Base-by-base conservation (phyloP, 2,329 filamentous ascomycete species). In the Pseudogymnoascus sp. region DNA sequence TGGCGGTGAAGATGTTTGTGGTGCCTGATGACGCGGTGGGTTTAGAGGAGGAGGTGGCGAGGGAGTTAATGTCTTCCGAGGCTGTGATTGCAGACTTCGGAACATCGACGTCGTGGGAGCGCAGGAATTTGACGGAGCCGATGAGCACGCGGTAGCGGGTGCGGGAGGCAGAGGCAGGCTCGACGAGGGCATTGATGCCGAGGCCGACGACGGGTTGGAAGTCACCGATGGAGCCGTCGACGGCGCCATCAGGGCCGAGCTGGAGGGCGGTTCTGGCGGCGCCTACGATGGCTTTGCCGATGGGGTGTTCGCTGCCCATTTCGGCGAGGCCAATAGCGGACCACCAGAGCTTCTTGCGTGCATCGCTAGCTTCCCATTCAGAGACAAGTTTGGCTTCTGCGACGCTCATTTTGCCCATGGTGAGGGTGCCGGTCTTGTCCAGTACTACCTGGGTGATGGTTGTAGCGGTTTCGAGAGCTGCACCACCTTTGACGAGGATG, bases 401-500 rank as follows among this genome's bases (percentile, higher is more conserved):
- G 15, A 97, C 92, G 65, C 84, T 95, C 92, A 99, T 97, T 76
- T 92, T 95, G 51, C 94, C 94, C 68, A 94, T 84, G 0, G 94
- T 99, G 64, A 99, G 81, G 3, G 93, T 97, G 31, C 93, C 93
- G 1, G 93, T 97, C 82, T 97, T 97, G 78, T 97, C 93, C 21
- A 97, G 84, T 13, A 97, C 89, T 17, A 97, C 84, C 68, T 96
- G 89, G 1, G 88, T 95, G 67, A 97, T 84, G 74, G 91, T 93
- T 7, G 92, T 97, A 0, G 92, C 90, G 4, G 85, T 91, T 77
- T 99, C 93, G 3, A 99, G 80, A 31, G 92, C 92, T 41, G 91
- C 92, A 62, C 94, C 94, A 61, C 94, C 93, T 77, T 99, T 99
- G 74, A 97, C 92, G n/a, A 99, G 80, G 68, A 99, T 99, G 25